phyloP scores from a whole-genome alignment of 73 alveolate genomes.

The Stentor roeselii region DNA sequence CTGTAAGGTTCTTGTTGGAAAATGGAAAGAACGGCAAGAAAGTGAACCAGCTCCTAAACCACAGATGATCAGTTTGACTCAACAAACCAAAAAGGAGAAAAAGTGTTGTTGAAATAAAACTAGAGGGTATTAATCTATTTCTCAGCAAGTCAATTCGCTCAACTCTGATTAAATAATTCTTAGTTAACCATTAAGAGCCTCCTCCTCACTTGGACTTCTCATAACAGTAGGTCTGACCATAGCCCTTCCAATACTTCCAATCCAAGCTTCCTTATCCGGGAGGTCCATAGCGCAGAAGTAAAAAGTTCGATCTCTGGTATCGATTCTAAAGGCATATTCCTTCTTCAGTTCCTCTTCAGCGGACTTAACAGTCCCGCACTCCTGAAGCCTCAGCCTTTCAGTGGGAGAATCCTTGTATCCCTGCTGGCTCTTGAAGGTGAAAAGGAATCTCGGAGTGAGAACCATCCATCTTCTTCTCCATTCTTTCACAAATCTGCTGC shows the following conservation, averaged over 20 bases:
- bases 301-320: conserved; percentile 24
- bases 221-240: conserved; percentile 31
- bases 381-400: conserved; percentile 25
- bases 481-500: conserved; percentile 28
- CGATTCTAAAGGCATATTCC: conserved; percentile 25
- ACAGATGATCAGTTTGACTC: not conserved
- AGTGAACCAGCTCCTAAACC: conserved; percentile 4
- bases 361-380: conserved; percentile 35
- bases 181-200: conserved; percentile 1
- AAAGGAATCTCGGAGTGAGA: conserved; percentile 28
- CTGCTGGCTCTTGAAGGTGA: conserved; percentile 13
- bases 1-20: not conserved
- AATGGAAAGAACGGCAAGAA: conserved; percentile 18
- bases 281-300: conserved; percentile 22
- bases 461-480: conserved; percentile 36
- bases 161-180: too few species aligned
- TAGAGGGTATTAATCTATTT: too few species aligned
- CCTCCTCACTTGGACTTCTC: conserved; percentile 27
- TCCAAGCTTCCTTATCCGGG: conserved; percentile 22
- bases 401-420: conserved; percentile 29
- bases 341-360: conserved; percentile 35
- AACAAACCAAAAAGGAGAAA: not conserved
- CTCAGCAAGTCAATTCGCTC: too few species aligned
- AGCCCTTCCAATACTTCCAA: conserved; percentile 22
- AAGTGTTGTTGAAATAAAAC: conserved; percentile 2